These are phyloP conservation scores for Rhizopus stolonifer DNA, from an alignment of 371 early-diverging fungal genomes.

Conservation along the genomic window DNA sequence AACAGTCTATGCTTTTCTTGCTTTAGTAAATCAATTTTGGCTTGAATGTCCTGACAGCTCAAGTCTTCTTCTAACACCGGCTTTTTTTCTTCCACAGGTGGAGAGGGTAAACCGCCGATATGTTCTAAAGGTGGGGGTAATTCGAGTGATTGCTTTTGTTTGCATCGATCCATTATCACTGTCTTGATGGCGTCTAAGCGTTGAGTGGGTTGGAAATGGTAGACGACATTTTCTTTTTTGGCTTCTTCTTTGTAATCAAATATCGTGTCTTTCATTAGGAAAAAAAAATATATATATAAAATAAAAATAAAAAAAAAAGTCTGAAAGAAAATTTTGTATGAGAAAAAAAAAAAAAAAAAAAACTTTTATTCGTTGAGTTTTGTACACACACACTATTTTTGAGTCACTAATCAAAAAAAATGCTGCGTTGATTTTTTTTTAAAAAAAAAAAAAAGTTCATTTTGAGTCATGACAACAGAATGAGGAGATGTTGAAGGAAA, in stretches of 20 bases:
- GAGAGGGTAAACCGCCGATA: constrained; percentile 26
- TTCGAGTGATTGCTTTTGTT: constrained; percentile 1
- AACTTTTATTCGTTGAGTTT: constrained; percentile 26
- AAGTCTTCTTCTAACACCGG: not conserved
- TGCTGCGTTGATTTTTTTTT: not conserved
- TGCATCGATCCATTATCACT: constrained; percentile 19
- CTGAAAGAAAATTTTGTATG: constrained; percentile 1
- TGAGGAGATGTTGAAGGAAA: no score
- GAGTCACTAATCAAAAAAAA: constrained; percentile 5
- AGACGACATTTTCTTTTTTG: constrained; percentile 18
- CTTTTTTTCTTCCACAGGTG: constrained; percentile 29
- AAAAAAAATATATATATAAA: not conserved
- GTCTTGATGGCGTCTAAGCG: constrained; percentile 14
- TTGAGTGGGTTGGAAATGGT: constrained; percentile 16
- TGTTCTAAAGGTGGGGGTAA: constrained; percentile 6
- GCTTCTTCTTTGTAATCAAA: constrained; percentile 9
- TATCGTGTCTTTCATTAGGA: constrained; percentile 16
- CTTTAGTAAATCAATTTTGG: constrained; percentile 18
- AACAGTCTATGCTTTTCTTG: constrained; percentile 29
- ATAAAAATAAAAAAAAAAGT: constrained; percentile 2
- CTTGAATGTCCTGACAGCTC: constrained; percentile 11
- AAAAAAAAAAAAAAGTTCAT: not conserved
- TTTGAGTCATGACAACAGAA: no score
- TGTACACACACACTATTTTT: not conserved
- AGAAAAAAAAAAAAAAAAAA: constrained; percentile 19